A percentile compares a stretch with the other conserved stretches of the same genome.
Conservation (phyloP, 768 basidiomycete species). For the Tricholomella constricta region DNA sequence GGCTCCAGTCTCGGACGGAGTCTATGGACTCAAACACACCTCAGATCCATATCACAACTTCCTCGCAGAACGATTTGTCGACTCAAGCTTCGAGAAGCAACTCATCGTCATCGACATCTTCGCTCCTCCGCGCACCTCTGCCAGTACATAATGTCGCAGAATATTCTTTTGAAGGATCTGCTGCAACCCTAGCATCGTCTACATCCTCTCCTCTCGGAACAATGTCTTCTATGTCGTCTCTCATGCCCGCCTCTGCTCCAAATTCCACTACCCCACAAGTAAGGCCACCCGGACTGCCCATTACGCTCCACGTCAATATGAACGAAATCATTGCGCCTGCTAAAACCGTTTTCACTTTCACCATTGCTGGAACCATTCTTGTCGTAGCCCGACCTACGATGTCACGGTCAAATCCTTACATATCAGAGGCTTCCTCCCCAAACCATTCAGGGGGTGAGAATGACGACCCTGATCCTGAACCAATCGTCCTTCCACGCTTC, state of each 20-base stretch:
- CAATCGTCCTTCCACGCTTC: slow-evolving; percentile 68
- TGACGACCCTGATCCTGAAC: slow-evolving; percentile 39
- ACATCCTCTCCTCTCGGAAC: slow-evolving; percentile 37
- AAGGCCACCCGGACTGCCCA: slow-evolving; percentile 56
- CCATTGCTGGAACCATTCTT: slow-evolving; percentile 64
- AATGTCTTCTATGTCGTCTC: slow-evolving; percentile 51
- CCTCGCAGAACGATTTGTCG: slow-evolving; percentile 15
- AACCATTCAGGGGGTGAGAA: slow-evolving; percentile 16
- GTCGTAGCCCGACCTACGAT: slow-evolving; percentile 47
- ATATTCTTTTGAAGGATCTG: slow-evolving; percentile 71
- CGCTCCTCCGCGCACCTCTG: slow-evolving; percentile 74
- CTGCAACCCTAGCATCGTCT: slow-evolving; percentile 35
- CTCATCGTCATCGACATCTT: slow-evolving; percentile 52
- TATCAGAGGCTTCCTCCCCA: slow-evolving; percentile 14
- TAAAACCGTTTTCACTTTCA: slow-evolving; percentile 67
- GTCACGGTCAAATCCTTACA: slow-evolving; percentile 27
- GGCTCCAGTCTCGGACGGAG: slow-evolving; percentile 43
- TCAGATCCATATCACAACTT: slow-evolving; percentile 21
- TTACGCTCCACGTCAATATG: slow-evolving; percentile 80
- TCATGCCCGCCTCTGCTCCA: slow-evolving; percentile 41
- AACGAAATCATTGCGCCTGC: slow-evolving; percentile 69
- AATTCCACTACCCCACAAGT: slow-evolving; percentile 24
- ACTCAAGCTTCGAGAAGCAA: slow-evolving; percentile 34
- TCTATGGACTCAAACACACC: slow-evolving; percentile 48
- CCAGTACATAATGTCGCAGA: slow-evolving; percentile 65